phyloP scores from a whole-genome alignment of 345 rosid species.

The Ceriops tagal region DNA sequence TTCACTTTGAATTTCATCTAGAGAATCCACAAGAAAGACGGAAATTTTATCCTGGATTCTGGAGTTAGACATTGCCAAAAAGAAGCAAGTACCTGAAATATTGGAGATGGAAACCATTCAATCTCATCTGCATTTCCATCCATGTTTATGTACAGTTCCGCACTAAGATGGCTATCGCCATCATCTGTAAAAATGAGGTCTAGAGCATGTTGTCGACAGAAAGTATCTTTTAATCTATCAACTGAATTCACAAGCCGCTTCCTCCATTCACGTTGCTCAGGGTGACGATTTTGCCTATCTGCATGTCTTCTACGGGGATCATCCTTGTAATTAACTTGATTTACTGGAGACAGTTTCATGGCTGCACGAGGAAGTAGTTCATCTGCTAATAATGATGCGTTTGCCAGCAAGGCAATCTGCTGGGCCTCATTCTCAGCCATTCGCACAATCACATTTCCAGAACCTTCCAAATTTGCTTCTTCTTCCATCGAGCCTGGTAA shows the following conservation, averaged over 20 bases:
- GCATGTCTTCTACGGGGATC: slow-evolving; percentile 61
- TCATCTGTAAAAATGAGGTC: slow-evolving; percentile 97
- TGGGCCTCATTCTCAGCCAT: slow-evolving; percentile 94
- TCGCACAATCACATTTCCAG: slow-evolving; percentile 75
- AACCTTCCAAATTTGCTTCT: slow-evolving; percentile 75
- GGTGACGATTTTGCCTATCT: slow-evolving; percentile 94
- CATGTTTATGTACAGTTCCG: slow-evolving; percentile 87
- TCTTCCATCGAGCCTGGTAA: slow-evolving; percentile 96
- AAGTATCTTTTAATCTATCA: slow-evolving; percentile 84
- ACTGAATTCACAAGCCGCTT: slow-evolving; percentile 77
- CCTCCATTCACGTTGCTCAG: slow-evolving; percentile 99
- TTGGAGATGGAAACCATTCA: slow-evolving; percentile 82
- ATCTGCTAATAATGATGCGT: slow-evolving; percentile 93
- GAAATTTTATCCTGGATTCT: no score
- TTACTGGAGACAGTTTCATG: slow-evolving; percentile 73
- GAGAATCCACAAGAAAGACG: no score
- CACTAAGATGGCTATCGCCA: slow-evolving; percentile 87
- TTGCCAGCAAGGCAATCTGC: slow-evolving; percentile 95
- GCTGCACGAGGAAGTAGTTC: slow-evolving; percentile 99
- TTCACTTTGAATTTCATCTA: no score
- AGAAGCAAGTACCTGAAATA: slow-evolving; percentile 71
- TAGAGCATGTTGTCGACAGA: slow-evolving; percentile 96
- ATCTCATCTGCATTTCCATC: slow-evolving; percentile 68
- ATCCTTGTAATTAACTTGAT: slow-evolving; percentile 56
- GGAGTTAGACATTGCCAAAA: no score